Percentiles rank a stretch among this genome's conserved stretches.
phyloP scores from a whole-genome alignment of 305 asterid species.

The Fraxinus platypoda region DNA sequence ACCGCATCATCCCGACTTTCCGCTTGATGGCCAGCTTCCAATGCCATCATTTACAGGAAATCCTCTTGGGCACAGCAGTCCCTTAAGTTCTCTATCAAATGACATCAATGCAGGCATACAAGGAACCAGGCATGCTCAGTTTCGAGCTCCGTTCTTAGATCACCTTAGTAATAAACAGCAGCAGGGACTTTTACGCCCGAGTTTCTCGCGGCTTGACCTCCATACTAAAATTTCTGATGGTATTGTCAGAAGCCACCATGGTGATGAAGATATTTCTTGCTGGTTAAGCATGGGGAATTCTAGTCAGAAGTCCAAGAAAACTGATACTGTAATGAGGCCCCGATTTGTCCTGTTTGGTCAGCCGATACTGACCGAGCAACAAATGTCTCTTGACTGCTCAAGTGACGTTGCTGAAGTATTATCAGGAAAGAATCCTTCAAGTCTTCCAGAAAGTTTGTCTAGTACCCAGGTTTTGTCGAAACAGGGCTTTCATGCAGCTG shows the following conservation, averaged over 20 bases:
- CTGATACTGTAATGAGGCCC: constrained; percentile 44
- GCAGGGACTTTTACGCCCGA: constrained; percentile 54
- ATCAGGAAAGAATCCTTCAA: constrained; percentile 29
- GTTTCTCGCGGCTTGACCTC: constrained; percentile 47
- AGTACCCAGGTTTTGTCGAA: constrained; percentile 36
- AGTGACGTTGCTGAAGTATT: constrained; percentile 36
- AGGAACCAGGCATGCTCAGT: constrained; percentile 99
- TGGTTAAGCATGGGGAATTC: constrained; percentile 66
- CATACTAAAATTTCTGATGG: constrained; percentile 47
- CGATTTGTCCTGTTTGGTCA: constrained; percentile 82
- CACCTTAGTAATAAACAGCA: constrained; percentile 69
- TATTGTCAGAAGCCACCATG: constrained; percentile 32
- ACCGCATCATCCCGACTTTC: constrained; percentile 53
- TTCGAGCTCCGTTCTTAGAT: constrained; percentile 66
- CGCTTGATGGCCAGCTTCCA: constrained; percentile 64
- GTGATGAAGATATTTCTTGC: constrained; percentile 63
- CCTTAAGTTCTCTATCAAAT: constrained; percentile 56
- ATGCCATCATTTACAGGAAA: constrained; percentile 82
- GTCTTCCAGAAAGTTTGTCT: constrained; percentile 31
- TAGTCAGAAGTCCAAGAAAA: constrained; percentile 42
- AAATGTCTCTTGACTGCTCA: constrained; percentile 49
- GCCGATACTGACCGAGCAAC: constrained; percentile 93
- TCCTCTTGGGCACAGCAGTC: constrained; percentile 76
- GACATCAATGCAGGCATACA: constrained; percentile 91
- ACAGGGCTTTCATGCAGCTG: constrained; percentile 41